phyloP scores from a whole-genome alignment of 257 asterid genomes.

The Catharanthus roseus region DNA sequence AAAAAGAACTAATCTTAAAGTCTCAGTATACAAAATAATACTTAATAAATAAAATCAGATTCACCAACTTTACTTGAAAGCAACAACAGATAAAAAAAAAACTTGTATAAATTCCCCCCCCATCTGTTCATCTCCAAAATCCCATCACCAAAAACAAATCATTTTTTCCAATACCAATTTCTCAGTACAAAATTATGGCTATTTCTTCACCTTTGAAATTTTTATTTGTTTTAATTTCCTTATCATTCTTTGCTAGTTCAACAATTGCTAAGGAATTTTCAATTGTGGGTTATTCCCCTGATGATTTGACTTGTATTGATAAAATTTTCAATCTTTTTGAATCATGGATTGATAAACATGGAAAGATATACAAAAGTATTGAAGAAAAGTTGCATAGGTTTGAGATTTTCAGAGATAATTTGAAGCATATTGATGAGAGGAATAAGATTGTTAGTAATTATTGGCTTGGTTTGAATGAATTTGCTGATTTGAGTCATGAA shows the following conservation, averaged over 20 bases:
- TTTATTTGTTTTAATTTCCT: slow-evolving; percentile 28
- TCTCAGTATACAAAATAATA: slow-evolving; percentile 27
- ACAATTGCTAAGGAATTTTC: slow-evolving; percentile 44
- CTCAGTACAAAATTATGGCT: slow-evolving; percentile 31
- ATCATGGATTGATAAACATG: slow-evolving; percentile 50
- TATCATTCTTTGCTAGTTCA: slow-evolving; percentile 19
- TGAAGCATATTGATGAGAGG: slow-evolving; percentile 62
- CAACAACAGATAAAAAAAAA: slow-evolving; percentile 6
- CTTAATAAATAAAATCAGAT: slow-evolving; percentile 7
- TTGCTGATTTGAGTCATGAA: slow-evolving; percentile 58
- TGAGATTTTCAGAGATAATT: slow-evolving; percentile 56
- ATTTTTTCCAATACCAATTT: slow-evolving; percentile 4
- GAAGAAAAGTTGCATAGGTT: slow-evolving; percentile 66
- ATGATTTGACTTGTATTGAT: slow-evolving; percentile 47
- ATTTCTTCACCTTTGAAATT: slow-evolving; percentile 27
- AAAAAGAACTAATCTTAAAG: slow-evolving; percentile 50
- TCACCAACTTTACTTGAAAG: slow-evolving; percentile 32
- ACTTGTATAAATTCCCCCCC: slow-evolving; percentile 24
- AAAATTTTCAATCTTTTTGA: slow-evolving; percentile 58
- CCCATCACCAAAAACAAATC: slow-evolving; percentile 22
- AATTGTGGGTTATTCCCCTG: slow-evolving; percentile 50
- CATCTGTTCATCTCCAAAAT: slow-evolving; percentile 6
- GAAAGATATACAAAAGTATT: slow-evolving; percentile 39
- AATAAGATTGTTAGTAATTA: slow-evolving; percentile 44
- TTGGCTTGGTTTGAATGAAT: slow-evolving; percentile 65